Base-by-base conservation (phyloP, 2,329 filamentous ascomycete genomes). In the Alternaria arborescens region DNA sequence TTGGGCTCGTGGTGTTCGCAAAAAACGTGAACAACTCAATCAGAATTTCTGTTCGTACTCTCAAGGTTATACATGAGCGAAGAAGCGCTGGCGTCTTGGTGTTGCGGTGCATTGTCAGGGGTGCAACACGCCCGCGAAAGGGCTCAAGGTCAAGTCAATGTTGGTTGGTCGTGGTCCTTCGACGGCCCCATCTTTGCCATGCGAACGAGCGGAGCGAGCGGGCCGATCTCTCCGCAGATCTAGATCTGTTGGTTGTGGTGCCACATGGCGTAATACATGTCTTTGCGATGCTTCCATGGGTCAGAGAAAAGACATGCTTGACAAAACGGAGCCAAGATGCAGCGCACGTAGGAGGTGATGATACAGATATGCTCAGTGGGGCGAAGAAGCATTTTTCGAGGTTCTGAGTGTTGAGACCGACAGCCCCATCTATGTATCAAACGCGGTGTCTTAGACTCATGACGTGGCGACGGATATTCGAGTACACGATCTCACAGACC, bases 181-280 rank as follows among this genome's bases (percentile, higher is more conserved):
- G 28, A 50, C 30, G 34, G 52, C 56, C 51, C 52, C 44, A 36
- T 59, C 30, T 41, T 55, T 55, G 26, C 52, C 41, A 50, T 59
- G 56, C 52, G 30, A 59, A 59, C 56, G 20, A n/a, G 56, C 56
- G 56, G 56, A 52, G 34, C 52, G 24, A 32, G 56, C 52, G 56
- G 55, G 50, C 38, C 55, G 40, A 46, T 40, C 40, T 52, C 32
- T 22, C 24, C 18, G 50, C 26, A 24, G 32, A 52, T 43, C 16
- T 44, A 8, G 30, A 36, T 52, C 22, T 42, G 41, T 48, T 48
- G 46, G 46, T 12, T n/a, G 46, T 48, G 30, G 46, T 24, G 30
- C 46, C 46, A 48, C 46, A 48, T 48, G 30, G 46, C 18, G 32
- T 48, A 48, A 34, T 48, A 7, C 10, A 16, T 48, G 46, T 8